A percentile compares a stretch with the other conserved stretches of the same genome.
These are phyloP conservation scores for Epichloe hybrida DNA, from an alignment of 2,329 filamentous ascomycete species.

Conservation along the genomic window DNA sequence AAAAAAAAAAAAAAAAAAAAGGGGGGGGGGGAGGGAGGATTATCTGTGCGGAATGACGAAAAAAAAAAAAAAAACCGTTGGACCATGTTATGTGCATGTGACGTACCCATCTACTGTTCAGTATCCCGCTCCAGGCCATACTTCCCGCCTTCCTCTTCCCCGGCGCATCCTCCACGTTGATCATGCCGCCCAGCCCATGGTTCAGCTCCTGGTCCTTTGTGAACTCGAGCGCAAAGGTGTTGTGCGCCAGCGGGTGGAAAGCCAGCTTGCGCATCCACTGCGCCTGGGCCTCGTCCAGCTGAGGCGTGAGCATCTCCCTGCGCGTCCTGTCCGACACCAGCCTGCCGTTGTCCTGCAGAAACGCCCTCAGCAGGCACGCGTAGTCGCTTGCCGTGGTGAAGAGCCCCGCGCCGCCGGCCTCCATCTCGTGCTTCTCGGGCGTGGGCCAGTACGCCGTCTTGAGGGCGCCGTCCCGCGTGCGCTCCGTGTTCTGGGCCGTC, in stretches of 20 bases:
- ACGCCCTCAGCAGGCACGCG: constrained; percentile 18
- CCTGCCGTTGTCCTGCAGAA: constrained; percentile 17
- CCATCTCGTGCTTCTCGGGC: constrained; percentile 19
- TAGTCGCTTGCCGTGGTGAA: constrained; percentile 29
- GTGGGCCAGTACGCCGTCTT: constrained; percentile 7
- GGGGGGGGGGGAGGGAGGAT: neutral
- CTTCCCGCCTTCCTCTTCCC: constrained; percentile 28
- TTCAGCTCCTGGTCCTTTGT: constrained; percentile 18
- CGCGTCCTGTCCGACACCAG: constrained; percentile 19
- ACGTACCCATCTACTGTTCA: constrained; percentile 29
- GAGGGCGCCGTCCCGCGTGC: constrained; percentile 11
- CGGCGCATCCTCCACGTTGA: constrained; percentile 25
- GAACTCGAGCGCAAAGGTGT: constrained; percentile 24
- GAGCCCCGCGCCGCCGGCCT: constrained; percentile 30
- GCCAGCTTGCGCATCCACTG: constrained; percentile 9
- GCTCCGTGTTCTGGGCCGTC: constrained; percentile 10
- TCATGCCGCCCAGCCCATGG: constrained; percentile 24
- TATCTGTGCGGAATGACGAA: neutral
- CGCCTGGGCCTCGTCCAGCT: constrained; percentile 21
- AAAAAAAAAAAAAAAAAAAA: neutral
- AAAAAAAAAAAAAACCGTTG: too few relatives aligned
- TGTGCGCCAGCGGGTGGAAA: constrained; percentile 11
- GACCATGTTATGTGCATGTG: too few relatives aligned
- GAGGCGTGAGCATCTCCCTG: constrained; percentile 25
- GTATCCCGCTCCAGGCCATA: constrained; percentile 30